Conservation (phyloP, 805 yeast genomes). For the Zygosaccharomyces siamensis region DNA sequence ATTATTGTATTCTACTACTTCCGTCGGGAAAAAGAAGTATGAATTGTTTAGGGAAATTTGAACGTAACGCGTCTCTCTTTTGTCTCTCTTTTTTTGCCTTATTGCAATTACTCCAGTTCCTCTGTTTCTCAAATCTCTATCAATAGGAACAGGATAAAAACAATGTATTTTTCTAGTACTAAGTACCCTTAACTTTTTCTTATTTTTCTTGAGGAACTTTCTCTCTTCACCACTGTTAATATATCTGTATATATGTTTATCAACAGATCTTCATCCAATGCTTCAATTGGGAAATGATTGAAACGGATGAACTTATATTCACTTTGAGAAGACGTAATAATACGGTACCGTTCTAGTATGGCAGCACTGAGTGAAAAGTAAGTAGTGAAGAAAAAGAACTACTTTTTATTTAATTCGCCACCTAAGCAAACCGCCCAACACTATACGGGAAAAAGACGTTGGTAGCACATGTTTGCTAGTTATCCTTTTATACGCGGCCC, state of each 20-base stretch:
- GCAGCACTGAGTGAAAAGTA: background rate
- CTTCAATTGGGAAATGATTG: slow-evolving; percentile 3
- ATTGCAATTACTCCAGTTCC: too few relatives aligned
- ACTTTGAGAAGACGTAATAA: background rate
- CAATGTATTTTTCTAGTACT: too few relatives aligned
- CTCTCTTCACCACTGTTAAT: slow-evolving; percentile 2
- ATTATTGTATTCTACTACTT: background rate
- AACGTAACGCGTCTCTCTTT: background rate
- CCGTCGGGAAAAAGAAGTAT: background rate
- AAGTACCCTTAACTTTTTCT: too few relatives aligned
- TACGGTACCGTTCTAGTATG: background rate
- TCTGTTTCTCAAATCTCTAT: too few relatives aligned
- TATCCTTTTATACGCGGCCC: slow-evolving; percentile 7
- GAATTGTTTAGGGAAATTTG: background rate
- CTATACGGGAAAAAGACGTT: background rate
- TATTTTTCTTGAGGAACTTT: too few relatives aligned
- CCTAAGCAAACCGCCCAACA: slow-evolving; percentile 6
- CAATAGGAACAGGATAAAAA: too few relatives aligned
- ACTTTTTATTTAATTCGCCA: slow-evolving; percentile 2
- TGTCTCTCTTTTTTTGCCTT: background rate
- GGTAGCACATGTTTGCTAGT: slow-evolving; percentile 3
- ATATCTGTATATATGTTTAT: background rate
- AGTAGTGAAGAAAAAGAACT: background rate
- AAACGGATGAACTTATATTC: background rate
- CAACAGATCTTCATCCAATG: slow-evolving; percentile 4